Conservation (phyloP, 192 early-diverging fungal genomes). For the Linnemannia elongata region DNA sequence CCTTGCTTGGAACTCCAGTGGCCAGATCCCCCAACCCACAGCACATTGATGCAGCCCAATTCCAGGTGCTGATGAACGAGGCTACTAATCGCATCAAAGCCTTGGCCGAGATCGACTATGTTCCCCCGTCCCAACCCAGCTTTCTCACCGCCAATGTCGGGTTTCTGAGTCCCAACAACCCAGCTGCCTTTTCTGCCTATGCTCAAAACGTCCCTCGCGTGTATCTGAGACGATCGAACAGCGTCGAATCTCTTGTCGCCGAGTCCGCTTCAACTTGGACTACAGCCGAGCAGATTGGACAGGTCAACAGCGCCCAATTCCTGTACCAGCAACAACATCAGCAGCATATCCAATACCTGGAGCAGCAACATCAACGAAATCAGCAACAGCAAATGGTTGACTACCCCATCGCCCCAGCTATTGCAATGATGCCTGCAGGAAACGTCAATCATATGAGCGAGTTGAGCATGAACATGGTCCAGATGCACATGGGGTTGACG, state of each 20-base stretch:
- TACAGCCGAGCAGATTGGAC: conserved; percentile 6
- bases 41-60: conserved; percentile 11
- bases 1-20: not conserved
- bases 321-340: not conserved
- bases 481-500: not conserved
- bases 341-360: not conserved
- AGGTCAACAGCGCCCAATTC: not conserved
- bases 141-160: not conserved
- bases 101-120: not conserved
- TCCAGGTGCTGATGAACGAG: conserved; percentile 20
- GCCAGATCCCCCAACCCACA: not conserved
- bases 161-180: too few relatives aligned
- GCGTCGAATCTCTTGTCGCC: not conserved
- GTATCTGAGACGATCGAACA: not conserved
- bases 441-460: not conserved
- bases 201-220: not conserved
- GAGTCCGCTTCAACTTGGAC: not conserved
- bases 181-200: not conserved
- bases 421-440: not conserved
- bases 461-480: not conserved
- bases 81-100: not conserved
- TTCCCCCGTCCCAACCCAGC: not conserved
- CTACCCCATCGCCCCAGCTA: not conserved
- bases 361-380: not conserved
- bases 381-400: not conserved